phyloP scores from a whole-genome alignment of 768 basidiomycete genomes.

The Lepiota venenata region DNA sequence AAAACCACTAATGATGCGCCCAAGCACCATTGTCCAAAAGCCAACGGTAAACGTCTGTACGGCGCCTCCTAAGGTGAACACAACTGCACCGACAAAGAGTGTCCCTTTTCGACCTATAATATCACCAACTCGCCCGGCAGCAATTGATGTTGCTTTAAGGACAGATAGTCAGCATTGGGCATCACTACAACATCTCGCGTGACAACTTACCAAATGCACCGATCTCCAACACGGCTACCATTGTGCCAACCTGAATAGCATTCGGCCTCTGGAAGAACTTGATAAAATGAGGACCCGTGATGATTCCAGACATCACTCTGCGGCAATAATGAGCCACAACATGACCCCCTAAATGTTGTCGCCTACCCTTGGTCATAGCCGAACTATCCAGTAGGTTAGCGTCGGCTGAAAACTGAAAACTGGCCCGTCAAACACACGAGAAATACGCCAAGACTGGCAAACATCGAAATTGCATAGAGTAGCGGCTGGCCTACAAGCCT shows the following conservation, averaged over 20 bases:
- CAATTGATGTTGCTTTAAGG: slow-evolving; percentile 65
- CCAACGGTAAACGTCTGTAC: slow-evolving; percentile 72
- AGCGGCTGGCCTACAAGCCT: slow-evolving; percentile 68
- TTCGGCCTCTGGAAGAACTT: slow-evolving; percentile 72
- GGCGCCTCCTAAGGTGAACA: slow-evolving; percentile 76
- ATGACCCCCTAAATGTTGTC: slow-evolving; percentile 6
- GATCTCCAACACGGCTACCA: slow-evolving; percentile 89
- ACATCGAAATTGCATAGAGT: slow-evolving; percentile 68
- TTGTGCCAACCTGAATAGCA: slow-evolving; percentile 69
- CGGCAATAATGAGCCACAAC: slow-evolving; percentile 3
- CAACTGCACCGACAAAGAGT: slow-evolving; percentile 65
- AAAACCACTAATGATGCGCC: slow-evolving; percentile 69
- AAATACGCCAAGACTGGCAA: slow-evolving; percentile 76
- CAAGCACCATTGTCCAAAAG: slow-evolving; percentile 68
- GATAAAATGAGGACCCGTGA: slow-evolving; percentile 77
- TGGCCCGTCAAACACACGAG: slow-evolving; percentile 43
- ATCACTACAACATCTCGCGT: too few relatives aligned
- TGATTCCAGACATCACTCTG: slow-evolving; percentile 83
- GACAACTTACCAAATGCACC: slow-evolving; percentile 72
- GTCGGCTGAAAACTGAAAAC: background rate
- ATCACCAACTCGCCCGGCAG: slow-evolving; percentile 78
- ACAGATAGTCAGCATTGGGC: background rate
- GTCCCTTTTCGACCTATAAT: slow-evolving; percentile 72
- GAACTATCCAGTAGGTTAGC: slow-evolving; percentile 37
- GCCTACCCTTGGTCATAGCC: slow-evolving; percentile 77